Evolutionary conservation across 2,329 filamentous ascomycete species (phyloP), one percentile per base, ranked within the genome.

Genomic region (Geosmithia putterillii): DNA sequence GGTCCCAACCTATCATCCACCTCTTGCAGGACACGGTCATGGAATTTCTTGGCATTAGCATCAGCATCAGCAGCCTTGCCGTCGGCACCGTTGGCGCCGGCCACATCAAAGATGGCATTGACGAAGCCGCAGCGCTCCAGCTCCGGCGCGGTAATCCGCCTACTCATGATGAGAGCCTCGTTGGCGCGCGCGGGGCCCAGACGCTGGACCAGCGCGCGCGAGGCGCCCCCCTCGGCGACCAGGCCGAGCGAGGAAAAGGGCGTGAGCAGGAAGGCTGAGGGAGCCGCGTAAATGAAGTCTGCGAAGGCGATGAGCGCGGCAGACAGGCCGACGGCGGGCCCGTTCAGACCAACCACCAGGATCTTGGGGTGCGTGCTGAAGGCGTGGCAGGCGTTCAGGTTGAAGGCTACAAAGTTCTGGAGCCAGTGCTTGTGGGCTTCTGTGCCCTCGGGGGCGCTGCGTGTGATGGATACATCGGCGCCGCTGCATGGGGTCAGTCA

Each of bases 311-410:
- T 69, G 1, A 96, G 65, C 0, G 90, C 89, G 1, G 90, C 92
- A 2, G 83, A 85, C 25, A 96, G 80, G 6, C 92, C 92, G 43
- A 98, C 74, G 10, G 81, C 88, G 6, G 92, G 92, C 3, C 90
- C 92, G 65, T 96, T 96, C 51, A 96, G 80, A 0, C 86, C 92
- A 0, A 82, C 81, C 47, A 96, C 76, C 20, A 96, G 83, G 63
- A 96, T 84, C 67, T 96, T 95, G 53, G 88, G 86, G 65, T 96
- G 92, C 14, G 80, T 81, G 69, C 92, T 89, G 69, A 96, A 95
- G 53, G 87, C 82, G 54, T 86, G 82, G 2, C 89, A 92, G 54
- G 86, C 76, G 71, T 94, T 85, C 45, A 95, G 76, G 70, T 96
- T 96, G 71, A 84, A 83, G 51, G 82, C 71, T 10, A 86, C 83